Evolutionary conservation across 2,329 filamentous ascomycete species (phyloP).

Genomic region (Diaporthe nobilis): DNA sequence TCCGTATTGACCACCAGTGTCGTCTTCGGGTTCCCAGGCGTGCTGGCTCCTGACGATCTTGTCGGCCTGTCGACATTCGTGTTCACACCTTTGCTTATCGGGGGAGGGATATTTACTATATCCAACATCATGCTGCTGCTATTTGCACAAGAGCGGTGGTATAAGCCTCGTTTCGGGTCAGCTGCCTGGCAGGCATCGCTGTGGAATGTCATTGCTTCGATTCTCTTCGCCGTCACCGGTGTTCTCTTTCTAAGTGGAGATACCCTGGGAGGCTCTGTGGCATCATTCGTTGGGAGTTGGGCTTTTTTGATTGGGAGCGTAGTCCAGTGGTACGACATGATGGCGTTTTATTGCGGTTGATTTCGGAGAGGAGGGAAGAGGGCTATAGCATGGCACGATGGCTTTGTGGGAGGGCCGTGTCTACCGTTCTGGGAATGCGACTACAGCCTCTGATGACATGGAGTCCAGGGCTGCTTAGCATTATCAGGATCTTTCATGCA

Average conservation of each 20-base stretch:
- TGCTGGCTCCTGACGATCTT: constrained; percentile 15
- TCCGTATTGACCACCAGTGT: neutral
- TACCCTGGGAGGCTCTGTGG: neutral
- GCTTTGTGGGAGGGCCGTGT: neutral
- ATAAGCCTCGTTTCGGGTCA: neutral
- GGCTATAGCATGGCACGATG: neutral
- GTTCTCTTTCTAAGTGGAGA: neutral
- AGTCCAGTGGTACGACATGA: constrained; percentile 44
- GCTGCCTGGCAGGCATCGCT: constrained; percentile 17
- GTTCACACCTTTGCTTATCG: constrained; percentile 9
- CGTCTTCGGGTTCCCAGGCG: neutral
- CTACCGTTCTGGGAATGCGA: neutral
- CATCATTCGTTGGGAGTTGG: constrained; percentile 39
- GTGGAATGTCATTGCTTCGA: neutral
- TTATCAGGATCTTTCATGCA: neutral
- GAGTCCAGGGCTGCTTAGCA: neutral
- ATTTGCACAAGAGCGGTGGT: constrained; percentile 8
- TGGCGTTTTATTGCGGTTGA: constrained; percentile 43
- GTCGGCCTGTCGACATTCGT: constrained; percentile 1
- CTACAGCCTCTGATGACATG: neutral
- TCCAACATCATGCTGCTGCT: constrained; percentile 10
- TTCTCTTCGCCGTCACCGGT: constrained; percentile 7
- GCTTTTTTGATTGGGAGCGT: constrained; percentile 42
- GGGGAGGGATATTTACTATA: constrained; percentile 4
- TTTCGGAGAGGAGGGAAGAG: neutral